A percentile compares a stretch with the other conserved stretches of the same genome.
phyloP scores from a whole-genome alignment of 2,329 filamentous ascomycete species.

The Neonectria magnoliae region DNA sequence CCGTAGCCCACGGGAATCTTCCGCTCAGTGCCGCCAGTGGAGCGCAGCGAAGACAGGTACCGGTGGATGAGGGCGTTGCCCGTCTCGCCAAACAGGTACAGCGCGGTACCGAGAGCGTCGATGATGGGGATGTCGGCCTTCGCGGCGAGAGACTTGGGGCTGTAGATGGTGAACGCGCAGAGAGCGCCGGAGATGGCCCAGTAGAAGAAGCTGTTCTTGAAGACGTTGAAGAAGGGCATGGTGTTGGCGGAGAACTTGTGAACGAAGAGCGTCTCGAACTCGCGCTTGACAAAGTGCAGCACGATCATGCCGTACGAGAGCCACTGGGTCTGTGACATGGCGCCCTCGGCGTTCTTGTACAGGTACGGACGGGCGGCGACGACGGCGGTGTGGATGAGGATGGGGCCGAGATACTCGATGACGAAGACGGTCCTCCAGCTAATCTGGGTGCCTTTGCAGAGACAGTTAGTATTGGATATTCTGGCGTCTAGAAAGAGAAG shows the following conservation, averaged over 20 bases:
- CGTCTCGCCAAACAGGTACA: conserved; percentile 82
- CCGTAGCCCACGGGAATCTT: conserved; percentile 89
- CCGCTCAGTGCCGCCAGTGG: conserved; percentile 82
- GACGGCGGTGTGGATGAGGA: conserved; percentile 84
- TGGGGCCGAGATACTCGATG: conserved; percentile 92
- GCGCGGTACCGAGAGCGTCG: conserved; percentile 72
- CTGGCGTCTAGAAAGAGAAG: background rate
- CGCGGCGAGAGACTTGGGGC: conserved; percentile 75
- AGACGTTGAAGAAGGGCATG: conserved; percentile 90
- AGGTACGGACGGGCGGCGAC: conserved; percentile 76
- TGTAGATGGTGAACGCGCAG: conserved; percentile 87
- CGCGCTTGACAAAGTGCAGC: conserved; percentile 92
- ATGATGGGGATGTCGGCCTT: conserved; percentile 58
- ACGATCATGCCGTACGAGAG: conserved; percentile 79
- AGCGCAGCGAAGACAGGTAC: conserved; percentile 80
- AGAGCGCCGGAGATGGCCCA: conserved; percentile 85
- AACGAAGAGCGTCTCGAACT: conserved; percentile 92
- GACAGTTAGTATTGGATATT: conserved; percentile 2
- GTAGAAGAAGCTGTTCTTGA: conserved; percentile 96
- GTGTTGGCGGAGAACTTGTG: conserved; percentile 95
- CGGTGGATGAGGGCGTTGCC: conserved; percentile 84
- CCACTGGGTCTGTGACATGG: conserved; percentile 74
- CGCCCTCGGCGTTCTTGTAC: conserved; percentile 55
- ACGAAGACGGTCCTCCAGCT: conserved; percentile 94
- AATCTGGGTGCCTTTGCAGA: conserved; percentile 78